A percentile compares a stretch with the other conserved stretches of the same genome.
These are phyloP conservation scores for Tulasnella sp. DNA, from an alignment of 768 basidiomycete species.

Conservation along the genomic window DNA sequence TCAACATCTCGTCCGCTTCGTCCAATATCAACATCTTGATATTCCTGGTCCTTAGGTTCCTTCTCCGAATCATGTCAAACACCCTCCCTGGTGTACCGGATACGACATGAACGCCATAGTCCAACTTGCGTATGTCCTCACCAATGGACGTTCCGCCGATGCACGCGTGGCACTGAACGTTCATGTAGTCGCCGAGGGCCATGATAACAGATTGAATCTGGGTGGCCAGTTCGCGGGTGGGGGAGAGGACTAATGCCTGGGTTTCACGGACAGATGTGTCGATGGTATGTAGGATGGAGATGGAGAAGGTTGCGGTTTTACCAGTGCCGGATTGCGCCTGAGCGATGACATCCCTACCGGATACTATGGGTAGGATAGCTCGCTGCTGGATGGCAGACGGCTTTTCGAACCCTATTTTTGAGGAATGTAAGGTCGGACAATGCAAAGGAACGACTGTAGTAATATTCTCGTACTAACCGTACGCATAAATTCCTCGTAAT, in stretches of 20 bases:
- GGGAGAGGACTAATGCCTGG: constrained; percentile 38
- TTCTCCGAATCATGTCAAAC: constrained; percentile 39
- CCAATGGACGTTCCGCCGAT: constrained; percentile 38
- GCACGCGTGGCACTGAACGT: constrained; percentile 39
- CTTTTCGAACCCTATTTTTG: constrained; percentile 30
- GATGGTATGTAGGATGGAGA: constrained; percentile 39
- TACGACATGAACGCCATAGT: constrained; percentile 39
- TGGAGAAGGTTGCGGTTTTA: constrained; percentile 42
- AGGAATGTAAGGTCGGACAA: not conserved
- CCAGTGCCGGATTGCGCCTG: constrained; percentile 42
- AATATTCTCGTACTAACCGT: constrained; percentile 24
- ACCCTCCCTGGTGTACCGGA: constrained; percentile 40
- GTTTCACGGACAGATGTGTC: constrained; percentile 35
- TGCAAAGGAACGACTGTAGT: not conserved
- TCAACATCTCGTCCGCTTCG: constrained; percentile 38
- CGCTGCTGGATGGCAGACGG: constrained; percentile 42
- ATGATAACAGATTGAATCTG: constrained; percentile 40
- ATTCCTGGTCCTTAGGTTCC: constrained; percentile 36
- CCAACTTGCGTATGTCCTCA: constrained; percentile 38
- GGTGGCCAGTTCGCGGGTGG: constrained; percentile 39
- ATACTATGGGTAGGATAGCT: constrained; percentile 38
- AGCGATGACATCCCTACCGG: constrained; percentile 36
- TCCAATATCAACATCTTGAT: constrained; percentile 36
- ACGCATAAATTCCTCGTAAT: constrained; percentile 41
- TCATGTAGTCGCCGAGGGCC: constrained; percentile 41